These are phyloP conservation scores for Suillus plorans DNA, from an alignment of 768 basidiomycete genomes.

Conservation along the genomic window DNA sequence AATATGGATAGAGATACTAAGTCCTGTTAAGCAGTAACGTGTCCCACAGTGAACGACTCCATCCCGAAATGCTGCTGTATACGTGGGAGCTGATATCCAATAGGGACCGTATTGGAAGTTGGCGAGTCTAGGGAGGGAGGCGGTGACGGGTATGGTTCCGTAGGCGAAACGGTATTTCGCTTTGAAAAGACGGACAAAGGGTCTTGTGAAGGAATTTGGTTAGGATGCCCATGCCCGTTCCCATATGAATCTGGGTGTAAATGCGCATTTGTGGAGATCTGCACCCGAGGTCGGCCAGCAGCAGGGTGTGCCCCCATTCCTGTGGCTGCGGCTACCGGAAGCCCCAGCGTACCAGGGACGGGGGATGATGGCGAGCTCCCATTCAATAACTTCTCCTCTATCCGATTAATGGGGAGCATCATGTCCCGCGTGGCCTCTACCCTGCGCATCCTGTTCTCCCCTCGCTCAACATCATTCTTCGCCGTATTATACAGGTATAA, in stretches of 20 bases:
- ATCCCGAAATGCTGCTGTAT: constrained; percentile 1
- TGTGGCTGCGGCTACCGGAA: constrained; percentile 18
- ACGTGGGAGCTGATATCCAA: constrained; percentile 15
- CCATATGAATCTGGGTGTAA: constrained; percentile 14
- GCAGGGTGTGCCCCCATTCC: constrained; percentile 23
- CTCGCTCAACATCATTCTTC: constrained; percentile 88
- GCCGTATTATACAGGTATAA: constrained; percentile 96
- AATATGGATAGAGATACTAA: constrained; percentile 20
- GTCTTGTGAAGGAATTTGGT: constrained; percentile 19
- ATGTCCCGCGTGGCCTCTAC: constrained; percentile 71
- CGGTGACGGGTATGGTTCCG: constrained; percentile 51
- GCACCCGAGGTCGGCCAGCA: constrained; percentile 6
- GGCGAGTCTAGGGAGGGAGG: constrained; percentile 36
- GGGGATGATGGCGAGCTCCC: constrained; percentile 35
- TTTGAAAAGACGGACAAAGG: constrained; percentile 22
- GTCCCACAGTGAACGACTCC: constrained; percentile 15
- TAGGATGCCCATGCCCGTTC: constrained; percentile 6
- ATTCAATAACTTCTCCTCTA: constrained; percentile 52
- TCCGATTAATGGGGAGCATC: constrained; percentile 66
- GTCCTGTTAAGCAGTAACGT: constrained; percentile 17
- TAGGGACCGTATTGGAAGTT: constrained; percentile 9
- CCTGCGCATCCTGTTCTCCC: constrained; percentile 84
- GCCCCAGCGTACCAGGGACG: neutral
- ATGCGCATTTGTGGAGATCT: neutral
- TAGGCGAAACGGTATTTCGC: constrained; percentile 27